Evolutionary conservation across 148 eudicot genomes (phyloP).

Genomic region (Cornus suecica): DNA sequence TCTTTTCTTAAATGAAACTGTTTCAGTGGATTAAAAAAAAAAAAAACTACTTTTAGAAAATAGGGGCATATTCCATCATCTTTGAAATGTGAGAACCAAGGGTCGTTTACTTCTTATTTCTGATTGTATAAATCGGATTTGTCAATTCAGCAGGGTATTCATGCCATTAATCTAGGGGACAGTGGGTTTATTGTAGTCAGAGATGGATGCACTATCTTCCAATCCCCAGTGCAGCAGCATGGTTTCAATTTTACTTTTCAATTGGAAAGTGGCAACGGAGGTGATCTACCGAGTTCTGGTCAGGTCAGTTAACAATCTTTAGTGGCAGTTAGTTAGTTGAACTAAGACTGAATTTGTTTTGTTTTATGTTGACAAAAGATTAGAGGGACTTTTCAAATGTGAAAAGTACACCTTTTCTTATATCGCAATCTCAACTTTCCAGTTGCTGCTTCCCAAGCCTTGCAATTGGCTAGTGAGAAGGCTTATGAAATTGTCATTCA

Average conservation of each 20-base stretch:
- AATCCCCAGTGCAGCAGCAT: conserved; percentile 80
- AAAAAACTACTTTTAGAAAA: too few species aligned
- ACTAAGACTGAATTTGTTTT: not conserved
- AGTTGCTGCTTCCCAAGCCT: not conserved
- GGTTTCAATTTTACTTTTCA: conserved; percentile 91
- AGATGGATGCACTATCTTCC: conserved; percentile 68
- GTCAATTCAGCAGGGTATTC: conserved; percentile 50
- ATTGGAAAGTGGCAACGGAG: conserved; percentile 43
- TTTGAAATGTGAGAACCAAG: not conserved
- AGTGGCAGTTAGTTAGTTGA: not conserved
- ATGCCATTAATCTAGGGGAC: conserved; percentile 94
- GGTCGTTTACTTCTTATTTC: not conserved
- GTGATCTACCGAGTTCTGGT: conserved; percentile 85
- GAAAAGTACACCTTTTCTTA: not conserved
- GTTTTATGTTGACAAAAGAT: not conserved
- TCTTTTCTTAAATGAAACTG: too few species aligned
- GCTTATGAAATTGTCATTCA: not conserved
- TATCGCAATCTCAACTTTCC: not conserved
- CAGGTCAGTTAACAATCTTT: conserved; percentile 43
- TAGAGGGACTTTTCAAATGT: not conserved
- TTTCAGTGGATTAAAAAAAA: too few species aligned
- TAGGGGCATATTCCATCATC: too few species aligned
- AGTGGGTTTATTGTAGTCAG: conserved; percentile 83
- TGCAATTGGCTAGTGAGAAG: conserved; percentile 8
- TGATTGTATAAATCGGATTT: not conserved